Evolutionary conservation across 2,329 filamentous ascomycete genomes (phyloP).

Genomic region (Fusarium buxicola): DNA sequence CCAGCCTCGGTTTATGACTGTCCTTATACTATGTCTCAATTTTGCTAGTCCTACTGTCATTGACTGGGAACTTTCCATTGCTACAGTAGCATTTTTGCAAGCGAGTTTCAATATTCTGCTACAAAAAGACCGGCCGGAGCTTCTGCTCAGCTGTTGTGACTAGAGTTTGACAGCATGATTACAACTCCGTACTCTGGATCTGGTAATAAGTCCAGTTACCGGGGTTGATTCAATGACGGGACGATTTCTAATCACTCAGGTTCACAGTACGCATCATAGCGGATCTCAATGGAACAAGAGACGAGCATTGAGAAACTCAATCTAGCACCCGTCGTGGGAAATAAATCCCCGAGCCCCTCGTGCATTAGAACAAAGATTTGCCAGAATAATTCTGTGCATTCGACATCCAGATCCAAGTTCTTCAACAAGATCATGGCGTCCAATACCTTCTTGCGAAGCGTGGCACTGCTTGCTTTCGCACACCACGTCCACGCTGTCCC

Average conservation of each 20-base stretch:
- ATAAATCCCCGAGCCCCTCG: constrained; percentile 4
- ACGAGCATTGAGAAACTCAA: background rate
- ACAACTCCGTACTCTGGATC: background rate
- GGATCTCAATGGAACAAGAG: background rate
- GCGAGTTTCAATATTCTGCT: background rate
- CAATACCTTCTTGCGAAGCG: constrained; percentile 6
- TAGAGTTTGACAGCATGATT: constrained; percentile 19
- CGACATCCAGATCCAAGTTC: background rate
- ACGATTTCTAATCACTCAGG: background rate
- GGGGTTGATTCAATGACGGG: constrained; percentile 3
- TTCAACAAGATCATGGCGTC: constrained; percentile 17
- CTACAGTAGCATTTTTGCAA: background rate
- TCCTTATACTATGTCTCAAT: too few relatives aligned
- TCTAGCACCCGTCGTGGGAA: background rate
- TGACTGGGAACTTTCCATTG: constrained; percentile 13
- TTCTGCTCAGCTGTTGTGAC: background rate
- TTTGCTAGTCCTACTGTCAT: constrained; percentile 24
- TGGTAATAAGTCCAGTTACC: background rate
- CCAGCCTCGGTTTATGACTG: too few relatives aligned
- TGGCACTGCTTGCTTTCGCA: constrained; percentile 28
- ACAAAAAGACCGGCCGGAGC: background rate
- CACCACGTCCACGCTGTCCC: constrained; percentile 47
- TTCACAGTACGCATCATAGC: constrained; percentile 27
- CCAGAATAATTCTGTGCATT: background rate
- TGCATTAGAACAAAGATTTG: background rate